Percentiles rank a stretch among this genome's conserved stretches.
These are phyloP conservation scores for Canavalia gladiata DNA, from an alignment of 306 rosid species.

Conservation along the genomic window DNA sequence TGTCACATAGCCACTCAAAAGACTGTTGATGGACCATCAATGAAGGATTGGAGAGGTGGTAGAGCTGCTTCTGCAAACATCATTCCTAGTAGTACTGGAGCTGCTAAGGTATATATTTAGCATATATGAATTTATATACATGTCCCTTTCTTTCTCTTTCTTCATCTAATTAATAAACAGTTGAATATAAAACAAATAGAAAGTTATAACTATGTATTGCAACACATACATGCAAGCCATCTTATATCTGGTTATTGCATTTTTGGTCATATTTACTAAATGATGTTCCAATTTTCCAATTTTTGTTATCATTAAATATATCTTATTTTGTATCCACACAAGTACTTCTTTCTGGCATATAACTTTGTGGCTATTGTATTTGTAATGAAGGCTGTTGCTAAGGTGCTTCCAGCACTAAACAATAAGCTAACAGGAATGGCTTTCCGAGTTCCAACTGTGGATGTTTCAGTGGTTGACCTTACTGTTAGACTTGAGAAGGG, in stretches of 20 bases:
- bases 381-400: constrained; percentile 77
- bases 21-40: constrained; percentile 96
- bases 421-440: constrained; percentile 94
- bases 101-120: constrained; percentile 73
- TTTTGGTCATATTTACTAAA: not conserved
- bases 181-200: not conserved
- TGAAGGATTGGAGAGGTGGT: constrained; percentile 98
- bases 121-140: not conserved
- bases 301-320: not conserved
- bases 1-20: constrained; percentile 78
- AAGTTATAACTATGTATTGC: not conserved
- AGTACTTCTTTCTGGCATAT: not conserved
- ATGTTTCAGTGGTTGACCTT: constrained; percentile 95
- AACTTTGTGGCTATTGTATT: not conserved
- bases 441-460: constrained; percentile 92
- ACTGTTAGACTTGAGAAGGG: constrained; percentile 83
- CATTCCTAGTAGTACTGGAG: constrained; percentile 96
- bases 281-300: not conserved
- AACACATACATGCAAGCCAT: not conserved
- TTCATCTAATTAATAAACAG: not conserved
- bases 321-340: not conserved
- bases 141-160: not conserved
- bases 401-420: constrained; percentile 84
- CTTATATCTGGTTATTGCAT: not conserved
- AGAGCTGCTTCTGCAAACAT: constrained; percentile 96